Evolutionary conservation across 148 eudicot genomes (phyloP), one percentile per base, ranked within the genome.

Genomic region (Fagopyrum homotropicum): DNA sequence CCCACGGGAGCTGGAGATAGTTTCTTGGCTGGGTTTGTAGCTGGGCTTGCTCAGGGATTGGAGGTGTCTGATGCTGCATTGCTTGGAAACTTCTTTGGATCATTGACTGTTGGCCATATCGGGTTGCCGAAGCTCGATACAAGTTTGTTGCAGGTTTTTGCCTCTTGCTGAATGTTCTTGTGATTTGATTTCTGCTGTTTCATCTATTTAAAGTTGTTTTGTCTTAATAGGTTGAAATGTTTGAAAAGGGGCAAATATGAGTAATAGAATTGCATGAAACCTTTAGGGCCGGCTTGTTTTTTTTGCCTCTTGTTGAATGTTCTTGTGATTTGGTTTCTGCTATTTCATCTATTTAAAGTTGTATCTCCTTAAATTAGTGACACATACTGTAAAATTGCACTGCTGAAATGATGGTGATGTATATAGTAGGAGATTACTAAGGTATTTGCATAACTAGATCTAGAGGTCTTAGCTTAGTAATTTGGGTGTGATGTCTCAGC

Each of bases 1-100:
- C 98, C 98, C 0, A 95, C 98, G 3, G 98, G 98, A 44, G 98
- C 98, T 6, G 97, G 99, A 5, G 99, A 95, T 84, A 89, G 97
- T 76, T 90, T 95, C 46, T 74, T 95, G 9, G 99, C 93, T 1
- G 99, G 99, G 55, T 82, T 95, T 55, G 94, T 87, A 12, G 90
- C 85, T 7, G 97, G 99, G 45, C 82, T 92, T 69, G 86, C 81
- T 7, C 80, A 85, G 35, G 98, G 98, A 2, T 77, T 95, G 77
- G 70, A 82, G 2, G 89, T 90, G 72, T 83, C 88, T 35, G 97
- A 95, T 80, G 96, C 99, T 75, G 97, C 97, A 1, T 74, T 95
- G 89, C 77, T 92, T 77, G 99, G 99, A 8, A 95, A 95, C 85
- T 86, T 95, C 22, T 90, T 89, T 66, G 99, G 99, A 59, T 85